phyloP scores from a whole-genome alignment of 805 yeast genomes.

The Suhomyces sp. region DNA sequence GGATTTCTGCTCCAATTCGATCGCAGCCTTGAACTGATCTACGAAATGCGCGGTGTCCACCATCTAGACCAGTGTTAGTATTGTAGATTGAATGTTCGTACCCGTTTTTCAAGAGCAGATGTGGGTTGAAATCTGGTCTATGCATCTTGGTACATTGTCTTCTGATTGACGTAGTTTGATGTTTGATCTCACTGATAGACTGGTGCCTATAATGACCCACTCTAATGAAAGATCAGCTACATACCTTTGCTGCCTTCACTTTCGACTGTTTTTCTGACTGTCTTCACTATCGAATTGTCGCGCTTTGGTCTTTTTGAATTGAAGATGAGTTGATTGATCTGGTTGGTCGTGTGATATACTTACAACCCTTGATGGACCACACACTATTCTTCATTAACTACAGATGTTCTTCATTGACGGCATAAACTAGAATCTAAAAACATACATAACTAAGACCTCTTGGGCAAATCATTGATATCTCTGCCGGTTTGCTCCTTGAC shows the following conservation, averaged over 20 bases:
- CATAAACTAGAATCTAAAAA: not conserved
- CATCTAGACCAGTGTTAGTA: constrained; percentile 2
- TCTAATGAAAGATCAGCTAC: not conserved
- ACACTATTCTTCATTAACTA: not conserved
- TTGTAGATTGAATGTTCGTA: constrained; percentile 16
- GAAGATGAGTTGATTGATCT: not conserved
- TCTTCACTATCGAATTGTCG: not conserved
- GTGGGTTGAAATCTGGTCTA: constrained; percentile 12
- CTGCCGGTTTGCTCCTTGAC: constrained; percentile 32
- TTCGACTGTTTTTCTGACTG: not conserved
- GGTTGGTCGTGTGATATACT: not conserved
- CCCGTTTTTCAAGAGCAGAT: constrained; percentile 28
- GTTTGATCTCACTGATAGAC: constrained; percentile 16
- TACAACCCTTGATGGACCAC: not conserved
- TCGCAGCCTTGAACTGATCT: constrained; percentile 30
- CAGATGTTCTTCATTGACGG: not conserved
- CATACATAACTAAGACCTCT: constrained; percentile 1
- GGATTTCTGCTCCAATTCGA: constrained; percentile 35
- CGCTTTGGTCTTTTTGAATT: not conserved
- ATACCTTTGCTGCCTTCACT: not conserved
- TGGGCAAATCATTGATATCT: constrained; percentile 22
- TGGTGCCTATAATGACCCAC: not conserved
- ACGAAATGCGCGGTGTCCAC: constrained; percentile 1
- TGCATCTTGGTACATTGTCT: constrained; percentile 25
- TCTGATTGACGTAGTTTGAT: constrained; percentile 2